A percentile compares a stretch with the other conserved stretches of the same genome.
Conservation (phyloP, 495 filamentous ascomycete species). For the Collariella sp. region DNA sequence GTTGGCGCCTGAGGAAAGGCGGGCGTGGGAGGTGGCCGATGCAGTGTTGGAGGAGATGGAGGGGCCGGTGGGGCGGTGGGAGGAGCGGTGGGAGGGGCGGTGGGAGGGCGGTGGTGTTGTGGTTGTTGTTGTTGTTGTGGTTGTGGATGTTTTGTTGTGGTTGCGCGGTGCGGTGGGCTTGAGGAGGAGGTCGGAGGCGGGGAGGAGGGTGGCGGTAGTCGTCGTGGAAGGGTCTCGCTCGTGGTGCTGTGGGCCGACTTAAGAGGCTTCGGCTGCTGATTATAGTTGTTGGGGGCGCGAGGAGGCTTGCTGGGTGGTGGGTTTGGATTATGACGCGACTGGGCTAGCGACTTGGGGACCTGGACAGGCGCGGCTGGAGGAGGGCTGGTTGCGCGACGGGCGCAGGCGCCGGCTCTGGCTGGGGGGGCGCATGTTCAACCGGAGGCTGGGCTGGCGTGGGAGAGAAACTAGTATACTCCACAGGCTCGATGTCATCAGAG, state of each 20-base stretch:
- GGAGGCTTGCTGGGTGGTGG: constrained; percentile 16
- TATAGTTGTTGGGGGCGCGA: constrained; percentile 16
- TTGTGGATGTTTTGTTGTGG: not conserved
- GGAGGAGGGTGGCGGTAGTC: not conserved
- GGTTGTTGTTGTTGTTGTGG: not conserved
- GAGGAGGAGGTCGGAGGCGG: not conserved
- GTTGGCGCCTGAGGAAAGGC: constrained; percentile 39
- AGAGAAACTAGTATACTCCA: constrained; percentile 13
- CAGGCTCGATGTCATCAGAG: constrained; percentile 42
- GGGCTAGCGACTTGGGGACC: constrained; percentile 23
- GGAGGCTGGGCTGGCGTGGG: not conserved
- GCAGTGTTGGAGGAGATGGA: constrained; percentile 22
- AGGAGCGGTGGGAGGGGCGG: constrained; percentile 5
- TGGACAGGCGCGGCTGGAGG: not conserved
- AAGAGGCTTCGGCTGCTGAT: not conserved
- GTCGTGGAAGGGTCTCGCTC: too few species aligned
- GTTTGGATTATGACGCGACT: constrained; percentile 31
- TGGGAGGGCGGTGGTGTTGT: constrained; percentile 1
- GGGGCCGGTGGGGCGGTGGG: not conserved
- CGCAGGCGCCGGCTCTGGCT: not conserved
- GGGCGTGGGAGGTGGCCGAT: constrained; percentile 23
- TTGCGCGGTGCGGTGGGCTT: not conserved
- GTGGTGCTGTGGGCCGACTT: not conserved
- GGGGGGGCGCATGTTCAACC: not conserved
- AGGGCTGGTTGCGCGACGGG: not conserved